Evolutionary conservation across 2,329 filamentous ascomycete species (phyloP).

Genomic region (Cercospora sp.): DNA sequence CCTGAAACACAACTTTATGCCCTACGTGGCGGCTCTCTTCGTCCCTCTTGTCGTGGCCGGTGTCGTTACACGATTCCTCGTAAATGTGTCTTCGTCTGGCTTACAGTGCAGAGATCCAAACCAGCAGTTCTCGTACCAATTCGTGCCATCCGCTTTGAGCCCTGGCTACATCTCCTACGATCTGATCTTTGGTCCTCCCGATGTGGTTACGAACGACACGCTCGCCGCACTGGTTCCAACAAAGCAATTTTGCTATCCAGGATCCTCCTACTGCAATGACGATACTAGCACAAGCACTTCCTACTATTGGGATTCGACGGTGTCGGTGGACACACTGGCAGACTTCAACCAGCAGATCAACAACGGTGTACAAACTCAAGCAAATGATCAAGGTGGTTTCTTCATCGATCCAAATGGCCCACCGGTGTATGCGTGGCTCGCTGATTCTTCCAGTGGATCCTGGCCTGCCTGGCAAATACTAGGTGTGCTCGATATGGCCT

Average conservation of each 20-base stretch:
- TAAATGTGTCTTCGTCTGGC: conserved; percentile 48
- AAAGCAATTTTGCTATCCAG: conserved; percentile 14
- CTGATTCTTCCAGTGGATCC: background rate
- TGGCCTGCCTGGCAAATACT: background rate
- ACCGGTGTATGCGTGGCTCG: conserved; percentile 17
- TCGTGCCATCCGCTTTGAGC: conserved; percentile 3
- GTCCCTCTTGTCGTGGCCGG: conserved; percentile 77
- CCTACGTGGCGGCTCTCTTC: conserved; percentile 69
- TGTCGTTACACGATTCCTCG: conserved; percentile 68
- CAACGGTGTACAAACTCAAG: background rate
- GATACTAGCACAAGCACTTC: background rate
- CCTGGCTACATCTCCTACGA: conserved; percentile 5
- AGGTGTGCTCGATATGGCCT: conserved; percentile 70
- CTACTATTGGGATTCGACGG: background rate
- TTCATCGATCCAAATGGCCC: conserved; percentile 12
- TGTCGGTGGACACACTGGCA: conserved; percentile 3
- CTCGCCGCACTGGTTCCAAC: conserved; percentile 15
- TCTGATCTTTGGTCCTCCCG: conserved; percentile 12
- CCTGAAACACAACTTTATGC: conserved; percentile 72
- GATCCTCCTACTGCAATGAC: conserved; percentile 1
- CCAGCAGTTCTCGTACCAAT: background rate
- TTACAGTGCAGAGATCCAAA: conserved; percentile 45
- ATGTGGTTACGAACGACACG: background rate
- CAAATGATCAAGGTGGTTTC: conserved; percentile 15
- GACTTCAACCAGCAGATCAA: conserved; percentile 19